These are phyloP conservation scores for Epichloe aotearoae DNA, from an alignment of 2,329 filamentous ascomycete species.

Conservation along the genomic window DNA sequence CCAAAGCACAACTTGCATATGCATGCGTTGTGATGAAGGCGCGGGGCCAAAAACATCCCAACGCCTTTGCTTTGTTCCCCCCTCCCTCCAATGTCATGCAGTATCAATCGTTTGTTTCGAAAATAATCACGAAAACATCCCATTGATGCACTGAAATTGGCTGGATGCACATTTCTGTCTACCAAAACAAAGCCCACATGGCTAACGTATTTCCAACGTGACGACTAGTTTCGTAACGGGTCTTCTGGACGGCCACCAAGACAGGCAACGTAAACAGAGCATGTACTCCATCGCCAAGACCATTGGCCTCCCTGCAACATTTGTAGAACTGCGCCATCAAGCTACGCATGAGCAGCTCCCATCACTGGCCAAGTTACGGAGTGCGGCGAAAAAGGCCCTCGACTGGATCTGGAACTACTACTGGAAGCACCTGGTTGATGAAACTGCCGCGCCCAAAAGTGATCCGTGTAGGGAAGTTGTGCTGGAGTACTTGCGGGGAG, in stretches of 20 bases:
- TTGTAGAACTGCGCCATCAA: constrained; percentile 82
- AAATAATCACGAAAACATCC: background rate
- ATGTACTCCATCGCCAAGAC: constrained; percentile 61
- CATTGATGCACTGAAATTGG: background rate
- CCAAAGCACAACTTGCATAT: background rate
- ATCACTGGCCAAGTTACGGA: constrained; percentile 57
- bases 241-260: constrained; percentile 60
- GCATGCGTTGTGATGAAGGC: background rate
- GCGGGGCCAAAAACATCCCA: background rate
- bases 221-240: constrained; percentile 60
- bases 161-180: background rate
- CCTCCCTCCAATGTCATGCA: background rate
- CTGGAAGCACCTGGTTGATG: constrained; percentile 45
- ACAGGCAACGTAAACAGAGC: constrained; percentile 51
- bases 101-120: background rate
- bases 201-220: background rate
- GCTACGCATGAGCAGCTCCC: constrained; percentile 83
- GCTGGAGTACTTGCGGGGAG: constrained; percentile 25
- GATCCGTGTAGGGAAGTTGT: constrained; percentile 23
- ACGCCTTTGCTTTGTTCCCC: background rate
- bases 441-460: constrained; percentile 2
- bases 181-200: background rate
- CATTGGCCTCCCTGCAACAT: constrained; percentile 55
- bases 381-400: constrained; percentile 56
- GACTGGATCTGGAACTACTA: constrained; percentile 85